Percentiles rank a stretch among this genome's conserved stretches.
Evolutionary conservation across 257 asterid species (phyloP).

Genomic region (Cynanchum wilfordii): DNA sequence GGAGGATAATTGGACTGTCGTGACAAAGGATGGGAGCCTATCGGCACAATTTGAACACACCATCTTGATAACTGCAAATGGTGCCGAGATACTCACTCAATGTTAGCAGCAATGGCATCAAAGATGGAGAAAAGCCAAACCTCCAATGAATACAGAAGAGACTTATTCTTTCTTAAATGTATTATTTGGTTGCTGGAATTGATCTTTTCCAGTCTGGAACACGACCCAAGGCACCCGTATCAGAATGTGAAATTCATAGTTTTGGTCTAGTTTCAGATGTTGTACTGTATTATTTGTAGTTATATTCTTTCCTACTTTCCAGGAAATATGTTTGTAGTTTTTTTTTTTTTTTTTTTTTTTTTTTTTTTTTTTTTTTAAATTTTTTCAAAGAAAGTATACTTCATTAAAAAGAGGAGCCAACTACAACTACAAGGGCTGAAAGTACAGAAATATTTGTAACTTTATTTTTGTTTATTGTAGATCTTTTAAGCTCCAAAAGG

Average conservation of each 20-base stretch:
- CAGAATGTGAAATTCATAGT: neutral
- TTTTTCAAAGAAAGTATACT: too few species aligned
- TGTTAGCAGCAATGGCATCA: slow-evolving; percentile 31
- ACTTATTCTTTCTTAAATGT: neutral
- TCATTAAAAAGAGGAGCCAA: too few species aligned
- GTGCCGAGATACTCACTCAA: slow-evolving; percentile 78
- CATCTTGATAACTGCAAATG: slow-evolving; percentile 68
- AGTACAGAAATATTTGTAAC: too few species aligned
- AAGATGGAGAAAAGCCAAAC: neutral
- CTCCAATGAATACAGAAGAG: neutral
- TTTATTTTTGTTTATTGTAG: too few species aligned
- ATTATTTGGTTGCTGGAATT: neutral
- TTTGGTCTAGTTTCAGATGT: neutral
- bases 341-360: too few species aligned
- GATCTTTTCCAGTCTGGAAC: slow-evolving; percentile 1
- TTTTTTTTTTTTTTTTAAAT: too few species aligned
- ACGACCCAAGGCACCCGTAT: neutral
- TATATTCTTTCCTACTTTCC: neutral
- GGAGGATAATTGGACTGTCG: slow-evolving; percentile 93
- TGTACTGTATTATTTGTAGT: neutral
- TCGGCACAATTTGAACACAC: slow-evolving; percentile 98
- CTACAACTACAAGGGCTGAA: too few species aligned
- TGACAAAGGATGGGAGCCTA: slow-evolving; percentile 88
- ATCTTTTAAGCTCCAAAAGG: too few species aligned
- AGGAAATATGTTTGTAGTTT: too few species aligned